Evolutionary conservation across 73 alveolate genomes (phyloP).

Genomic region (Paraurostyla sp.): DNA sequence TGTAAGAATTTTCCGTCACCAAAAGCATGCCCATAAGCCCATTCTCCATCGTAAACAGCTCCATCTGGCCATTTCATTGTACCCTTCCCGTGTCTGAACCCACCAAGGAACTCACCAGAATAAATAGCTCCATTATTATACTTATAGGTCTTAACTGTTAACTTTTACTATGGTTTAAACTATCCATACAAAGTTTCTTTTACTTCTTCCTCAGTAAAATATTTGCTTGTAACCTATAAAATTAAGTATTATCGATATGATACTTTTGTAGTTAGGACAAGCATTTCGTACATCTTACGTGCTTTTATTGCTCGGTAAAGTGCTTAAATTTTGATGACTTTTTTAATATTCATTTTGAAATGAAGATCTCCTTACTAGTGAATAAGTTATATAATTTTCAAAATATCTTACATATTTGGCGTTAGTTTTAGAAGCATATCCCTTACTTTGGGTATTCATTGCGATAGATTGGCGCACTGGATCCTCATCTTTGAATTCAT

Average conservation of each 20-base stretch:
- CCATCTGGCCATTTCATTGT: slow-evolving; percentile 89
- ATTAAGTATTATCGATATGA: background rate
- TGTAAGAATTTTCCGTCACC: slow-evolving; percentile 80
- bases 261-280: background rate
- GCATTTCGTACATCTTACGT: background rate
- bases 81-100: slow-evolving; percentile 86
- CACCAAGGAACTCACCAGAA: slow-evolving; percentile 87
- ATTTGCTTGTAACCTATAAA: slow-evolving; percentile 45
- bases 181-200: slow-evolving; percentile 37
- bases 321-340: slow-evolving; percentile 14
- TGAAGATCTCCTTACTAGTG: slow-evolving; percentile 36
- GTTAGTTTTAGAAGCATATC: background rate
- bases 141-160: slow-evolving; percentile 44
- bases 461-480: slow-evolving; percentile 10
- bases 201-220: slow-evolving; percentile 57
- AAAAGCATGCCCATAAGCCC: slow-evolving; percentile 83
- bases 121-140: slow-evolving; percentile 74
- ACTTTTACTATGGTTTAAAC: background rate
- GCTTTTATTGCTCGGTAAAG: slow-evolving; percentile 43
- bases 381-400: background rate
- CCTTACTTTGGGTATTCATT: slow-evolving; percentile 13
- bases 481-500: slow-evolving; percentile 29
- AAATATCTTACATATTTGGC: slow-evolving; percentile 9
- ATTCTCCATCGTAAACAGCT: slow-evolving; percentile 82
- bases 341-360: slow-evolving; percentile 30